Evolutionary conservation across 2,329 filamentous ascomycete species (phyloP), one percentile per base, ranked within the genome.

Genomic region (Coniochaeta prunicola): DNA sequence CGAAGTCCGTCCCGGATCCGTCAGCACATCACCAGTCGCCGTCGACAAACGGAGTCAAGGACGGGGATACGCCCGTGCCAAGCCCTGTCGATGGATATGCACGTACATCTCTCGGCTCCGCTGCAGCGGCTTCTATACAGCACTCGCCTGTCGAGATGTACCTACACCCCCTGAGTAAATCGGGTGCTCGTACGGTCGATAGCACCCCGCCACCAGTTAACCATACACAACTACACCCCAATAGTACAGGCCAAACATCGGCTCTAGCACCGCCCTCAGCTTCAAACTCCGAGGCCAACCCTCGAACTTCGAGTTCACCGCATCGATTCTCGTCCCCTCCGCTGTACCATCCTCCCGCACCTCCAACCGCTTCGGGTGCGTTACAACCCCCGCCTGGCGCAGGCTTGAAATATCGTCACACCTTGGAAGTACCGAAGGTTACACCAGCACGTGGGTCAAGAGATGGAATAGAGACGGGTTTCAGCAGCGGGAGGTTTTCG

Each of bases 401-500:
- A 21, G 81, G 83, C 58, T 76, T 93, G 55, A 88, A 89, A 71
- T 91, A 96, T 61, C 86, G 92, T 64, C 89, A 96, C 74, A 96
- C 91, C 0, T 80, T 97, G 28, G 91, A 96, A 72, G 91, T 96
- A 0, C 92, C 92, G 8, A 90, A 87, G 72, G 72, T 80, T 17
- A 76, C 80, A 21, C 80, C 86, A n/a, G 77, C 82, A 34, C 83
- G 90, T 65, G 82, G 76, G 57, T 91, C 90, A n/a, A 86, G 84
- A 64, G 92, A 96, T 64, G 81, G 86, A 13, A 76, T 82, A 62
- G 89, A 92, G 65, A 80, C 73, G 1, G 80, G 84, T 15, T 85
- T 85, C 48, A 80, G 86, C 10, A 93, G 83, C 65, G 93, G 92
- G 53, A 87, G 92, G 59, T 93, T 96, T 70, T 96, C 93, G 24